phyloP scores from a whole-genome alignment of 371 early-diverging fungal genomes.

The Apophysomyces trapeziformis region DNA sequence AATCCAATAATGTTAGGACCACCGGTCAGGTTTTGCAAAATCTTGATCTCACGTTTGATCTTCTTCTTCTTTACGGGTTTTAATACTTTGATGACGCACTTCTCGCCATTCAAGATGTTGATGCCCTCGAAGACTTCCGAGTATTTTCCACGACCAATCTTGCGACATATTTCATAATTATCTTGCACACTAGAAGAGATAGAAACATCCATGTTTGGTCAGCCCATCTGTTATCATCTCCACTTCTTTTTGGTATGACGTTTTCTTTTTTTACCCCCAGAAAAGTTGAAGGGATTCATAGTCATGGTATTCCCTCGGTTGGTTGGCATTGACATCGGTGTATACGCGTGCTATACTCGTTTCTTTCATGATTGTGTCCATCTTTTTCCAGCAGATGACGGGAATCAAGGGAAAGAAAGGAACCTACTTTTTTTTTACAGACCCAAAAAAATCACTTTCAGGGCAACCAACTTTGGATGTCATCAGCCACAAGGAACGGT shows the following conservation, averaged over 20 bases:
- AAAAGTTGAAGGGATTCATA: conserved; percentile 79
- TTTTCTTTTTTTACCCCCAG: conserved; percentile 65
- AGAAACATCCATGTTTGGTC: background rate
- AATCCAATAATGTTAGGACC: conserved; percentile 96
- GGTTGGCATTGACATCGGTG: conserved; percentile 79
- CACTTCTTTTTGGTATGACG: too few relatives aligned
- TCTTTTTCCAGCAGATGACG: conserved; percentile 7
- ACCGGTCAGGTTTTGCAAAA: conserved; percentile 96
- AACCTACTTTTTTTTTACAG: background rate
- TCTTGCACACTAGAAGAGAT: conserved; percentile 73
- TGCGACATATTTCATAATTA: conserved; percentile 96
- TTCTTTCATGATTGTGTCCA: conserved; percentile 25
- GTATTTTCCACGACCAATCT: conserved; percentile 99
- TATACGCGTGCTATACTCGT: conserved; percentile 75
- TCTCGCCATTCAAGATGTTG: conserved; percentile 75
- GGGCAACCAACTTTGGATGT: background rate
- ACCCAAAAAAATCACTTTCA: background rate
- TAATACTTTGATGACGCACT: conserved; percentile 99
- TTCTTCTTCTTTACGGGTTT: conserved; percentile 99
- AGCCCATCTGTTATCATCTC: background rate
- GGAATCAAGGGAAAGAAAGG: background rate
- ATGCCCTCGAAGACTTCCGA: conserved; percentile 99
- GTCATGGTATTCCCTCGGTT: conserved; percentile 89
- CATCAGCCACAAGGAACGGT: conserved; percentile 3
- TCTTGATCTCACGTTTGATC: conserved; percentile 99